These are phyloP conservation scores for Starmerella sp. DNA, from an alignment of 805 yeast genomes.

Conservation along the genomic window DNA sequence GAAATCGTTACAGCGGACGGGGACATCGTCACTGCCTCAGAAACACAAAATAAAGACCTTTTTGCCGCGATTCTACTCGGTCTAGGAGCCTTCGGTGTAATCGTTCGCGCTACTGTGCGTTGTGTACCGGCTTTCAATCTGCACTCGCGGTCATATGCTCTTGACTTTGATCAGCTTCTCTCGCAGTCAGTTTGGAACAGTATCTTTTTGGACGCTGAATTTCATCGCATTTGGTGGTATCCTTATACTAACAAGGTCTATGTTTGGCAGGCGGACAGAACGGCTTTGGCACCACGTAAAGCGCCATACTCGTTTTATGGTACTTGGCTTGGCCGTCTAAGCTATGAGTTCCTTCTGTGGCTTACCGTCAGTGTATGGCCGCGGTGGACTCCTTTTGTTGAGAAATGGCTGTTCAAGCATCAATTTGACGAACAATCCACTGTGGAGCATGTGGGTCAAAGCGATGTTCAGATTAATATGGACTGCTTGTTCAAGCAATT, in stretches of 20 bases:
- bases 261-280: constrained; percentile 79
- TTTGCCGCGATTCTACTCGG: constrained; percentile 78
- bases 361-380: constrained; percentile 64
- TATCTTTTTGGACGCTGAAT: constrained; percentile 83
- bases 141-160: constrained; percentile 69
- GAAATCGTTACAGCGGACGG: constrained; percentile 70
- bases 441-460: constrained; percentile 50
- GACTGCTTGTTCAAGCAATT: constrained; percentile 90
- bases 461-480: constrained; percentile 85
- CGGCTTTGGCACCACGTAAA: constrained; percentile 48
- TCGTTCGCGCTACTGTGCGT: constrained; percentile 74
- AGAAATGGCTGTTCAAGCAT: constrained; percentile 69
- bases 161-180: constrained; percentile 62
- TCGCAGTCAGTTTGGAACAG: constrained; percentile 49
- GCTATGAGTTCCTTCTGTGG: constrained; percentile 73
- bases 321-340: constrained; percentile 59
- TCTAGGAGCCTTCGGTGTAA: constrained; percentile 83
- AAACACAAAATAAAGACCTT: constrained; percentile 48
- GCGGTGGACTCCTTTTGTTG: constrained; percentile 70
- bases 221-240: constrained; percentile 93
- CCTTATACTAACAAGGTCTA: constrained; percentile 82
- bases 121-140: constrained; percentile 75
- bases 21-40: constrained; percentile 53
- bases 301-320: constrained; percentile 82
- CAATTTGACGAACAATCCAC: constrained; percentile 52